A percentile compares a stretch with the other conserved stretches of the same genome.
Conservation (phyloP, 345 rosid species). For the Populus pruinosa region DNA sequence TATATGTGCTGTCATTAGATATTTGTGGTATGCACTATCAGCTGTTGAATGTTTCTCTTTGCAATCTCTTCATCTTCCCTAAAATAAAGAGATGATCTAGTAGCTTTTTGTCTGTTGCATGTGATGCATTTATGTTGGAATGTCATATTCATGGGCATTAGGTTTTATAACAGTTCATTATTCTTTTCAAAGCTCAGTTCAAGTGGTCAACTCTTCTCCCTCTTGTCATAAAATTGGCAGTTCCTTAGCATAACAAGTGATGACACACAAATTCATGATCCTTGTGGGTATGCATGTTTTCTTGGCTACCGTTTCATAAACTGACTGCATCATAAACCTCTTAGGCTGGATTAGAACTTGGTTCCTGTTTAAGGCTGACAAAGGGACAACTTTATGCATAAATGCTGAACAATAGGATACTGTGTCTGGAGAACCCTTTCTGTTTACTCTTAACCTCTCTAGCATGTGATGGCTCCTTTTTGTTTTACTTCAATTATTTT, state of each 20-base stretch:
- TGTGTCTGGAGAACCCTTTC: not conserved
- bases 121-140: not conserved
- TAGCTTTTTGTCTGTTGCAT: not conserved
- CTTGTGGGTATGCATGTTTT: not conserved
- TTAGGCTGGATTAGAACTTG: not conserved
- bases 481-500: not conserved
- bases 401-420: not conserved
- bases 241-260: not conserved
- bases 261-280: not conserved
- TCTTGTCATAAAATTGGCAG: not conserved
- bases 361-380: not conserved
- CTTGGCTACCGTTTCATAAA: not conserved
- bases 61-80: not conserved
- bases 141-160: not conserved
- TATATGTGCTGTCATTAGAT: not conserved
- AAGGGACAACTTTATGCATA: not conserved
- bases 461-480: not conserved
- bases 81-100: not conserved
- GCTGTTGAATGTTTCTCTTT: not conserved
- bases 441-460: not conserved
- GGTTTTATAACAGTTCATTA: not conserved
- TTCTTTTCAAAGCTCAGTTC: not conserved
- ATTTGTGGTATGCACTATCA: not conserved
- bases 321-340: not conserved
- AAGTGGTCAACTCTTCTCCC: not conserved